Evolutionary conservation across 306 rosid species (phyloP).

Genomic region (Urtica urens): DNA sequence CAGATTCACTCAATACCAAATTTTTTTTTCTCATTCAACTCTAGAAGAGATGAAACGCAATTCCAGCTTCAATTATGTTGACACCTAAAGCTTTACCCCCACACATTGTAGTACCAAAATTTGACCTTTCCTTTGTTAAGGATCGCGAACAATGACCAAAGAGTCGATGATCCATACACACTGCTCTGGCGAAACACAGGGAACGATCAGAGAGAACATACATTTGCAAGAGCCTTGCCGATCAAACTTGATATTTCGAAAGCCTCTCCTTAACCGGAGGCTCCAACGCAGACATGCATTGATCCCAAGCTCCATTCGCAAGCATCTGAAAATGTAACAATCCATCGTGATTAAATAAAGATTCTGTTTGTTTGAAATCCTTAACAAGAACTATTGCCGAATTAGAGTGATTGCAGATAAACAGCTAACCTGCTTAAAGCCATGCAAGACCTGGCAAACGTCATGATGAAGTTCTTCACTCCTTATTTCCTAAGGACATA

Average conservation of each 20-base stretch:
- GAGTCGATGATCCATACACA: conserved; percentile 33
- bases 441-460: conserved; percentile 87
- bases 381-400: background rate
- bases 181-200: conserved; percentile 25
- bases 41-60: conserved; percentile 23
- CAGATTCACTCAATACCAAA: conserved; percentile 26
- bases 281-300: conserved; percentile 89
- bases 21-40: conserved; percentile 25
- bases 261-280: conserved; percentile 78
- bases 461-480: conserved; percentile 84
- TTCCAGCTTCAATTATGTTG: conserved; percentile 40
- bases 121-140: conserved; percentile 24
- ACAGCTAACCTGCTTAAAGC: conserved; percentile 80
- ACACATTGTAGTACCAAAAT: conserved; percentile 23
- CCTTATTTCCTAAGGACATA: conserved; percentile 66
- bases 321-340: conserved; percentile 89
- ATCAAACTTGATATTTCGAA: conserved; percentile 76
- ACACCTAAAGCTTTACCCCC: conserved; percentile 20
- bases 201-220: conserved; percentile 7
- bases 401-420: conserved; percentile 4
- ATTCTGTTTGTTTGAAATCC: background rate
- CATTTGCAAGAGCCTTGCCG: background rate
- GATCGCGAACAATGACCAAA: conserved; percentile 27
- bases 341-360: background rate
- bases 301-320: conserved; percentile 95